Percentiles rank a stretch among this genome's conserved stretches.
These are phyloP conservation scores for Apiotrichum gracile DNA, from an alignment of 1,284 basidiomycete genomes.

Conservation along the genomic window DNA sequence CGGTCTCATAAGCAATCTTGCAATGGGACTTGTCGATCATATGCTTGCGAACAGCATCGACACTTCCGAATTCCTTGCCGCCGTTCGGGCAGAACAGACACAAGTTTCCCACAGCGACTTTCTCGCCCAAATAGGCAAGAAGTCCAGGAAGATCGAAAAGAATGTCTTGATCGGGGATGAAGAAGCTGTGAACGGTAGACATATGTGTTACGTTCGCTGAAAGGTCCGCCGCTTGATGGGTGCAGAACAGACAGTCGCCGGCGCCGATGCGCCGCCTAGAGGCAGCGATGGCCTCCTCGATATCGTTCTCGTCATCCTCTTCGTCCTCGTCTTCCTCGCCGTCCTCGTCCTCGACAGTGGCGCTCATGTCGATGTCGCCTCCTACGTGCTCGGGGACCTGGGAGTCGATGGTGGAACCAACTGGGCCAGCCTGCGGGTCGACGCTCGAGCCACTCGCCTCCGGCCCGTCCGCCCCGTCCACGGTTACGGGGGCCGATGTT, in stretches of 20 bases:
- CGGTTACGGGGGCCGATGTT: background rate
- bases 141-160: constrained; percentile 79
- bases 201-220: constrained; percentile 78
- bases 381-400: too few species aligned
- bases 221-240: constrained; percentile 53
- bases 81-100: constrained; percentile 82
- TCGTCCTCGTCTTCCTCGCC: constrained; percentile 8
- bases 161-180: constrained; percentile 90
- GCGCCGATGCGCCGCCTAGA: constrained; percentile 58
- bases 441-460: too few species aligned
- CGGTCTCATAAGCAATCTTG: constrained; percentile 85
- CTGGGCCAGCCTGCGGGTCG: background rate
- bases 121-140: constrained; percentile 82
- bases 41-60: constrained; percentile 83
- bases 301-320: constrained; percentile 51
- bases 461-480: too few species aligned
- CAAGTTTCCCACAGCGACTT: constrained; percentile 84
- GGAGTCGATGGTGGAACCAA: background rate
- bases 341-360: background rate
- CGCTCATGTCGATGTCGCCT: background rate
- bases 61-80: constrained; percentile 67
- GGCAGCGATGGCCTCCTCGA: constrained; percentile 71
- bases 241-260: constrained; percentile 82
- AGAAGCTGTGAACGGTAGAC: constrained; percentile 83
- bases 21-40: constrained; percentile 94